phyloP scores from a whole-genome alignment of 2,329 filamentous ascomycete genomes.

The Pezicula carpinea region DNA sequence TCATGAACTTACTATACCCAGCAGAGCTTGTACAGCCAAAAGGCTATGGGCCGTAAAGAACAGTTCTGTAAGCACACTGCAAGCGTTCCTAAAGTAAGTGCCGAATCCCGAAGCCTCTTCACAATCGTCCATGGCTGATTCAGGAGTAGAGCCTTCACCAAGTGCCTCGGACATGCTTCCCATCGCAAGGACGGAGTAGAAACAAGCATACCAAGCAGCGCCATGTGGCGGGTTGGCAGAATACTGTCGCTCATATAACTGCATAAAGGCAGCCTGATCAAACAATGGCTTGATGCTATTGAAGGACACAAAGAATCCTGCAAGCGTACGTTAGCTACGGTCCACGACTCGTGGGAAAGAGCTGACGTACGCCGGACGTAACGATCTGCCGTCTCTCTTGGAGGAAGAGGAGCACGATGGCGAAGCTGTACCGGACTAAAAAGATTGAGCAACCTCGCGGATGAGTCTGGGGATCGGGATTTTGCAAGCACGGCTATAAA shows the following conservation, averaged over 20 bases:
- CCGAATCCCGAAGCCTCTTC: neutral
- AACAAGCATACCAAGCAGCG: constrained; percentile 7
- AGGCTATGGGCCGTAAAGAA: constrained; percentile 5
- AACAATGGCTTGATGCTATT: constrained; percentile 7
- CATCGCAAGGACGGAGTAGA: constrained; percentile 5
- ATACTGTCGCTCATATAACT: constrained; percentile 1
- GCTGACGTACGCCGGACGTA: constrained; percentile 2
- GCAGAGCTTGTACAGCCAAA: constrained; percentile 8
- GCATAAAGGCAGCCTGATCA: constrained; percentile 5
- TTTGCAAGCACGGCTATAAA: neutral
- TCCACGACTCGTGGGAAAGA: neutral
- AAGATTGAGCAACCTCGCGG: neutral
- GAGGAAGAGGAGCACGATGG: constrained; percentile 5
- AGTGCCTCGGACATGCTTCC: neutral
- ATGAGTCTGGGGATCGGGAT: neutral
- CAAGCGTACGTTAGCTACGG: neutral
- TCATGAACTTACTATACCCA: constrained; percentile 5
- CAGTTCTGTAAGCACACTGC: constrained; percentile 5
- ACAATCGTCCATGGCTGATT: neutral
- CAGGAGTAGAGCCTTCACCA: neutral
- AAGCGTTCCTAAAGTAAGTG: constrained; percentile 6
- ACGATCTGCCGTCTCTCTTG: constrained; percentile 4
- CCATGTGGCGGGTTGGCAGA: constrained; percentile 1
- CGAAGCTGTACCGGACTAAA: neutral
- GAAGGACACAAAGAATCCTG: constrained; percentile 5